phyloP scores from a whole-genome alignment of 306 rosid genomes.

The Erythrophleum fordii region DNA sequence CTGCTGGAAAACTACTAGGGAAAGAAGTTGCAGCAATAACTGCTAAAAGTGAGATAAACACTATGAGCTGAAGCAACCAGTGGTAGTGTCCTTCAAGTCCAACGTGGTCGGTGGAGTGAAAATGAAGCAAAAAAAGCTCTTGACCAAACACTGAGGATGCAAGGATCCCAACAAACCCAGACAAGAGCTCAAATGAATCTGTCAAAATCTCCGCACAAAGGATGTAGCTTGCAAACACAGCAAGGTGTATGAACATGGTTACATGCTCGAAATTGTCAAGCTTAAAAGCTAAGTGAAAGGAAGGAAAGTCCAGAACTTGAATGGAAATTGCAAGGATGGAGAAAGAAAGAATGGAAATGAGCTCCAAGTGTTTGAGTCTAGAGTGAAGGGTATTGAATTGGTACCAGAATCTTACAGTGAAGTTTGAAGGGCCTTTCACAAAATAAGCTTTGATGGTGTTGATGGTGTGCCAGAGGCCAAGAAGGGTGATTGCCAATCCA shows the following conservation, averaged over 20 bases:
- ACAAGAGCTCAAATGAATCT: conserved; percentile 57
- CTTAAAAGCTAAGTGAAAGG: conserved; percentile 59
- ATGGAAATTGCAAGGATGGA: conserved; percentile 63
- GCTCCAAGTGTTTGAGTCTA: conserved; percentile 77
- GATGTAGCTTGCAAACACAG: conserved; percentile 73
- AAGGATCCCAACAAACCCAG: conserved; percentile 70
- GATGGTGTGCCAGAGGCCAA: conserved; percentile 85
- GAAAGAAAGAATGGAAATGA: conserved; percentile 65
- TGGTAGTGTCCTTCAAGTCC: conserved; percentile 97
- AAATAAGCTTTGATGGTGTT: conserved; percentile 73
- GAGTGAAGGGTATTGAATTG: conserved; percentile 49
- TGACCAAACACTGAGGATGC: conserved; percentile 78
- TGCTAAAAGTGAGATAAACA: conserved; percentile 60
- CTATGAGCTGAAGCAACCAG: conserved; percentile 81
- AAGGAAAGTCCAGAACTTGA: conserved; percentile 73
- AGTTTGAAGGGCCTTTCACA: conserved; percentile 69
- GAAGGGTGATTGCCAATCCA: conserved; percentile 68
- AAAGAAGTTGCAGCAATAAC: conserved; percentile 63
- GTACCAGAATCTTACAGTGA: conserved; percentile 70
- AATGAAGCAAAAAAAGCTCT: conserved; percentile 85
- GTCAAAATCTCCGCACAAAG: conserved; percentile 62
- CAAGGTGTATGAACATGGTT: conserved; percentile 89
- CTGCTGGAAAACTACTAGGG: conserved; percentile 71
- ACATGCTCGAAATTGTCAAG: conserved; percentile 86
- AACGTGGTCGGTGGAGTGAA: conserved; percentile 89